Evolutionary conservation across 1,284 basidiomycete genomes (phyloP).

Genomic region (Pyrrhoderma lamaoense): DNA sequence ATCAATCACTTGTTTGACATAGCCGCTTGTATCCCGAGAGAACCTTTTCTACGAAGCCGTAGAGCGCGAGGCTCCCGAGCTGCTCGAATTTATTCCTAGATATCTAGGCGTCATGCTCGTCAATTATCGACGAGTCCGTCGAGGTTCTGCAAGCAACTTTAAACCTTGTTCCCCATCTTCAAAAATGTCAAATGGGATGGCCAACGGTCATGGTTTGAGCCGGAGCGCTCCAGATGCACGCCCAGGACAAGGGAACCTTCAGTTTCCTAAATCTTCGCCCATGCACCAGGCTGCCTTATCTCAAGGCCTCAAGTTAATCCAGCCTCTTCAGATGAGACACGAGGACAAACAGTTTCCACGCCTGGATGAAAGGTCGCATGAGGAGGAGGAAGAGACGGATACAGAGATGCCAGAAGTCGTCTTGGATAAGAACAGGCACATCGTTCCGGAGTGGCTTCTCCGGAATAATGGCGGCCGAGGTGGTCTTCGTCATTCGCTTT

Average conservation of each 20-base stretch:
- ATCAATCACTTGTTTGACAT: conserved; percentile 11
- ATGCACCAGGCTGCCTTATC: conserved; percentile 10
- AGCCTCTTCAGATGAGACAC: conserved; percentile 19
- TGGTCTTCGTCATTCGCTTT: conserved; percentile 46
- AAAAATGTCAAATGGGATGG: neutral
- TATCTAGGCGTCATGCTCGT: conserved; percentile 98
- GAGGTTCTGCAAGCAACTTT: conserved; percentile 30
- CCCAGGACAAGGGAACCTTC: conserved; percentile 10
- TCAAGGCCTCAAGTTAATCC: neutral
- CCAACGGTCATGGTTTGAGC: conserved; percentile 21
- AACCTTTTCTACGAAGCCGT: conserved; percentile 98
- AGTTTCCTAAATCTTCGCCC: conserved; percentile 2
- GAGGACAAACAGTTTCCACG: no score
- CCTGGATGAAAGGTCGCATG: conserved; percentile 3
- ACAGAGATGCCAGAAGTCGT: conserved; percentile 83
- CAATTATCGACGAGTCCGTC: conserved; percentile 73
- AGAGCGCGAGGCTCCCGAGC: conserved; percentile 84
- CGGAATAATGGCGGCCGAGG: conserved; percentile 37
- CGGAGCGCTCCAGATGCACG: conserved; percentile 2
- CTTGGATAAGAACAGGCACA: conserved; percentile 90
- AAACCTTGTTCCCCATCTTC: conserved; percentile 8
- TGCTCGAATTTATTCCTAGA: conserved; percentile 90
- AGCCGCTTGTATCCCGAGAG: conserved; percentile 94
- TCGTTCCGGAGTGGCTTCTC: conserved; percentile 91
- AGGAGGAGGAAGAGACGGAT: conserved; percentile 36